Evolutionary conservation across 164 flowering plant species (phyloP).

Genomic region (Santalum album): DNA sequence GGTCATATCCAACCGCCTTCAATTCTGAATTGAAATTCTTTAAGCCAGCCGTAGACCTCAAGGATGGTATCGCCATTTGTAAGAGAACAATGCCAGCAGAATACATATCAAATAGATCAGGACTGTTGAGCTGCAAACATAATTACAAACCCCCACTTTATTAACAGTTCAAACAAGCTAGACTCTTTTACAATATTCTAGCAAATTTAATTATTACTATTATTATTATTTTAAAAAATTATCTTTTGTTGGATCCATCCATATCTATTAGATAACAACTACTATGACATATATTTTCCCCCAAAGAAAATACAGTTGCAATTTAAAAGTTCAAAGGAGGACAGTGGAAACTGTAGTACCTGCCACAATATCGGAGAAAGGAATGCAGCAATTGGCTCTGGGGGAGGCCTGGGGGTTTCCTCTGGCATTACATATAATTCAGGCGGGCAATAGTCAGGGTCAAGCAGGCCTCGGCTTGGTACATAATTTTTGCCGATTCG

Average conservation of each 20-base stretch:
- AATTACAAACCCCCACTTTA: constrained; percentile 1
- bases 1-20: constrained; percentile 55
- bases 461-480: constrained; percentile 67
- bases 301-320: not conserved
- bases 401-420: constrained; percentile 95
- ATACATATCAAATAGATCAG: constrained; percentile 95
- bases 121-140: constrained; percentile 79
- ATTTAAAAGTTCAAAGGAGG: not conserved
- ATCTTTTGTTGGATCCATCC: too few relatives aligned
- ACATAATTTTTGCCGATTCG: constrained; percentile 90
- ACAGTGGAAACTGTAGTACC: constrained; percentile 30
- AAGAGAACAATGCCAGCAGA: constrained; percentile 85
- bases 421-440: constrained; percentile 89
- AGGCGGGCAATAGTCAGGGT: constrained; percentile 94
- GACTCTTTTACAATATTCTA: not conserved
- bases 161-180: not conserved
- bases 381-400: constrained; percentile 89
- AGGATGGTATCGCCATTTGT: constrained; percentile 86
- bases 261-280: too few relatives aligned
- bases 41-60: constrained; percentile 69
- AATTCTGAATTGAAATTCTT: constrained; percentile 81
- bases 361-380: constrained; percentile 93
- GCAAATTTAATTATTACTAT: too few relatives aligned
- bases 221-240: too few relatives aligned
- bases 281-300: not conserved